Base-by-base conservation (phyloP, 352 stramenopile genomes). In the Achlya hypogyna region DNA sequence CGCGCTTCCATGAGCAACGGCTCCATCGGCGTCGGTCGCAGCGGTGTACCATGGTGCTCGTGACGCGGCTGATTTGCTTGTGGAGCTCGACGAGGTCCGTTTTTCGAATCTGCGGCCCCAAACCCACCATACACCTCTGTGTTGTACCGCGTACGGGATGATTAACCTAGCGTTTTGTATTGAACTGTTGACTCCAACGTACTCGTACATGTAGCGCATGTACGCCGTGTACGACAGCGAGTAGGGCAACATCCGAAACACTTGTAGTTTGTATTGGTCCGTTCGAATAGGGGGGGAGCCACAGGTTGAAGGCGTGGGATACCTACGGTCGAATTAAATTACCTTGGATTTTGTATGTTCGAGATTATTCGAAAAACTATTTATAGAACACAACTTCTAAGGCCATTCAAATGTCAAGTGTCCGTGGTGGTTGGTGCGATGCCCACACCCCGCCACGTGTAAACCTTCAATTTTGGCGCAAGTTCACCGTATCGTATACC, bases 11-110 rank as follows among this genome's bases (percentile, higher is more conserved):
- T 35, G 22, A 58, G 8, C 23, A 58, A n/a, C n/a, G n/a, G n/a
- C n/a, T n/a, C n/a, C n/a, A n/a, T n/a, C n/a, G n/a, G n/a, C n/a
- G n/a, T n/a, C n/a, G n/a, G n/a, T n/a, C n/a, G n/a, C n/a, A n/a
- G n/a, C n/a, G n/a, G n/a, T n/a, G n/a, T 63, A 27, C 54, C 54
- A 27, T 38, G 31, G 9, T 42, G 2, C 10, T 23, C n/a, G 8
- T 28, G 18, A 64, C 42, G 23, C 25, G 60, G 60, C 60, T 56
- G 60, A 67, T 67, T 67, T 67, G 60, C 60, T 67, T 67, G 42
- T 67, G 60, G 38, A 32, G 60, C 34, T 58, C 60, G 38, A n/a
- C 60, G 10, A 34, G 38, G 47, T 45, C 60, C 60, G 38, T 58
- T 67, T 59, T 67, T 52, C 34, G 42, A 67, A 67, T 67, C 42